Evolutionary conservation across 805 yeast genomes (phyloP).

Genomic region (Yarrowia deformans): DNA sequence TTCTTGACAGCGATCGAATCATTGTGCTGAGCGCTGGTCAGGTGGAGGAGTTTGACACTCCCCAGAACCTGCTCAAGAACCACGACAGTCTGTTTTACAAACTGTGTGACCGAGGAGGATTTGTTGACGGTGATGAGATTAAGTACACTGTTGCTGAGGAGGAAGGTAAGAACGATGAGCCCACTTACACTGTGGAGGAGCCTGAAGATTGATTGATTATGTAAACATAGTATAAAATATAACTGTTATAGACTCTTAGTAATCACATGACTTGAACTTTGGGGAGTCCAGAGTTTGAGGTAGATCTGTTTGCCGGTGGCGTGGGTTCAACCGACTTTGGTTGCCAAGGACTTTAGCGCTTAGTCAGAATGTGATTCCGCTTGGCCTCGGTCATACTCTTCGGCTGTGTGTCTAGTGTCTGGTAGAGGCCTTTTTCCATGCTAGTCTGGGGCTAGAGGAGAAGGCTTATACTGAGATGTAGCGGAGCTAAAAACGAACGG

Average conservation of each 20-base stretch:
- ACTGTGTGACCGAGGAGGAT: conserved; percentile 83
- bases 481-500: not conserved
- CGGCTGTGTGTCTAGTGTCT: not conserved
- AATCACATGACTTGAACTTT: too few species aligned
- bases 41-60: conserved; percentile 75
- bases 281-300: not conserved
- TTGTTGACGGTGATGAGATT: conserved; percentile 42
- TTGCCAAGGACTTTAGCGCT: not conserved
- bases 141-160: too few species aligned
- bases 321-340: too few species aligned
- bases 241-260: too few species aligned
- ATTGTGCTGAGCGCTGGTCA: conserved; percentile 73
- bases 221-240: not conserved
- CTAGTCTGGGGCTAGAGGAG: not conserved
- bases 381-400: not conserved
- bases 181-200: conserved; percentile 11
- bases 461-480: not conserved
- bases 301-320: too few species aligned
- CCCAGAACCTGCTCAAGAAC: conserved; percentile 67
- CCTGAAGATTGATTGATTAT: not conserved
- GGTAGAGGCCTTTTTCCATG: too few species aligned
- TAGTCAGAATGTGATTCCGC: not conserved
- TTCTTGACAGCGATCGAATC: conserved; percentile 78
- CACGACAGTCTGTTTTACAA: conserved; percentile 77
- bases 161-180: too few species aligned